Percentiles rank a stretch among this genome's conserved stretches.
Evolutionary conservation across 2,329 filamentous ascomycete genomes (phyloP).

Genomic region (Neonectria faginata): DNA sequence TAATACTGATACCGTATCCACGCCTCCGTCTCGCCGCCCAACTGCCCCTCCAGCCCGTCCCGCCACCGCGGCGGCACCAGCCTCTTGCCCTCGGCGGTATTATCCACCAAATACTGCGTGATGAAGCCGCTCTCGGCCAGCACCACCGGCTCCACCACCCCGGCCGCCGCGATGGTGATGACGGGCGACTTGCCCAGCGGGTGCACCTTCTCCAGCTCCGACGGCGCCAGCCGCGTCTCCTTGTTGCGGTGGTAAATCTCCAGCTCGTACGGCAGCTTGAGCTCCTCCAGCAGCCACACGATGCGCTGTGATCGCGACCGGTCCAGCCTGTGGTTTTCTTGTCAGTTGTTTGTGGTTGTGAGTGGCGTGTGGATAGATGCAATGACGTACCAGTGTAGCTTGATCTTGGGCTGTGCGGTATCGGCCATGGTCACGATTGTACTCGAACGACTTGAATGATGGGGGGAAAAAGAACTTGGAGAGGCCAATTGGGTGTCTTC

Average conservation of each 20-base stretch:
- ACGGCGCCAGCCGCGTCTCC: constrained; percentile 75
- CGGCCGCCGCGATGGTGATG: constrained; percentile 69
- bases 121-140: constrained; percentile 87
- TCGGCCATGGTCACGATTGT: constrained; percentile 38
- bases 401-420: constrained; percentile 64
- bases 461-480: not conserved
- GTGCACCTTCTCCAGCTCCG: constrained; percentile 81
- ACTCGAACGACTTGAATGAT: too few species aligned
- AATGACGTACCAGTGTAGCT: constrained; percentile 69
- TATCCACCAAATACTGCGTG: constrained; percentile 82
- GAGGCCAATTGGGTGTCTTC: not conserved
- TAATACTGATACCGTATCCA: constrained; percentile 73
- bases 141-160: constrained; percentile 61
- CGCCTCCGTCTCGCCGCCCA: constrained; percentile 71
- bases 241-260: constrained; percentile 79
- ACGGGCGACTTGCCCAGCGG: constrained; percentile 89
- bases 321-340: constrained; percentile 74
- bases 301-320: constrained; percentile 85
- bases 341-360: not conserved
- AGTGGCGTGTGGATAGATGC: not conserved
- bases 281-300: constrained; percentile 87
- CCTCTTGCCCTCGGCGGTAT: constrained; percentile 59
- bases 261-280: constrained; percentile 82
- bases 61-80: constrained; percentile 67
- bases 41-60: constrained; percentile 66